Percentiles rank a stretch among this genome's conserved stretches.
Conservation (phyloP, 257 asterid species). For the Solanum chaucha region DNA sequence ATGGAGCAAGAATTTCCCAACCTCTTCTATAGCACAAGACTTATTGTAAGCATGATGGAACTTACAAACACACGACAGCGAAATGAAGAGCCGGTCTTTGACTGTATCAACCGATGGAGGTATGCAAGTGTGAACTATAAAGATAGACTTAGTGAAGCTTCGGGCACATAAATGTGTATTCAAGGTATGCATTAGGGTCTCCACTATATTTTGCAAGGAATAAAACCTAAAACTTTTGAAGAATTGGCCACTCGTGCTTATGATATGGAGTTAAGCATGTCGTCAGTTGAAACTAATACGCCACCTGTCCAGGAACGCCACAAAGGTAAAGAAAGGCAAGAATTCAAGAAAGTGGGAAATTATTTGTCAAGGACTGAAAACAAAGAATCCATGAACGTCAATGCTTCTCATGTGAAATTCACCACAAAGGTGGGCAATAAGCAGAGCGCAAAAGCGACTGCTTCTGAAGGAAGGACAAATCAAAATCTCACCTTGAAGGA, state of each 20-base stretch:
- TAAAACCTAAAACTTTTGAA: background rate
- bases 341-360: no score
- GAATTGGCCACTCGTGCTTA: background rate
- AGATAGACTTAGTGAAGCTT: background rate
- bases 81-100: no score
- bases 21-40: background rate
- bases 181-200: background rate
- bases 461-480: background rate
- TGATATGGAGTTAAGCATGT: background rate
- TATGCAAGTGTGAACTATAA: no score
- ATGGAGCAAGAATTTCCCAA: no score
- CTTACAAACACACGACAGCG: background rate
- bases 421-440: background rate
- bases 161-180: background rate
- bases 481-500: background rate
- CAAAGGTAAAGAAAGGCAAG: background rate
- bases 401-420: background rate
- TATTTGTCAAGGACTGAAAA: background rate
- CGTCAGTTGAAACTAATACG: background rate
- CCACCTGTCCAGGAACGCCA: background rate
- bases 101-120: background rate
- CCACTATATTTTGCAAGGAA: background rate
- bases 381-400: background rate
- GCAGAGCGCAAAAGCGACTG: background rate
- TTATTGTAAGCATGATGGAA: background rate